Base-by-base conservation (phyloP, 73 alveolate species). In the Paraurostyla sp. region DNA sequence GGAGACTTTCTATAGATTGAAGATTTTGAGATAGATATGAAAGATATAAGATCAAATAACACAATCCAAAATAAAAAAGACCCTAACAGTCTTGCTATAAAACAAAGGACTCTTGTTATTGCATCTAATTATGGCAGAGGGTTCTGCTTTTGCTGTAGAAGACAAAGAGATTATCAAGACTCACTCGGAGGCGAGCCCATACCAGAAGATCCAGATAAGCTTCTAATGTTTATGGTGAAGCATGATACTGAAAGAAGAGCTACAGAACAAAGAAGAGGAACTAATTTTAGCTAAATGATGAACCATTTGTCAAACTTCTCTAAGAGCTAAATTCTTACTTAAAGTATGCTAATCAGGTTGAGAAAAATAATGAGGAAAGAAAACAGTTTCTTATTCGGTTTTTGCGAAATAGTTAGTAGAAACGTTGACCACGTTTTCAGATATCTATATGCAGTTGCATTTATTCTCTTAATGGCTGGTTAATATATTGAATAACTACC, bases 1-100 rank as follows among this genome's bases (percentile, higher is more conserved):
- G 86, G 86, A 16, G 86, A 73, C 46, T 48, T 73, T 29, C 33
- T 73, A 7, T 25, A 48, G 20, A 73, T 73, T 22, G 86, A 73
- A 45, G 86, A 46, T 23, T 73, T 73, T 46, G 43, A 73, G 29
- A 49, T 73, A 2, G 29, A 73, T 38, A 73, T 73, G 65, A 73
- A 73, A 45, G 71, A 48, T 3, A 48, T 48, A 2, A 73, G 30
- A 15, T 9, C 6, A n/a, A 73, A 73, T 15, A 45, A 43, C 46
- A n/a, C 20, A 0, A 16, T 1, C 7, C 7, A 40, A 38, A 38
- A 27, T 4, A 56, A 49, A 23, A 33, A 48, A 6, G 71, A 6
- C 22, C n/a, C 41, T 13, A 45, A 3, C 23, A 73, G 51, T 32
- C 9, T 56, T 2, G 32, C 68, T 46, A 73, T n/a, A 1, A 20